Evolutionary conservation across 805 yeast genomes (phyloP).

Genomic region (Candida ficus): DNA sequence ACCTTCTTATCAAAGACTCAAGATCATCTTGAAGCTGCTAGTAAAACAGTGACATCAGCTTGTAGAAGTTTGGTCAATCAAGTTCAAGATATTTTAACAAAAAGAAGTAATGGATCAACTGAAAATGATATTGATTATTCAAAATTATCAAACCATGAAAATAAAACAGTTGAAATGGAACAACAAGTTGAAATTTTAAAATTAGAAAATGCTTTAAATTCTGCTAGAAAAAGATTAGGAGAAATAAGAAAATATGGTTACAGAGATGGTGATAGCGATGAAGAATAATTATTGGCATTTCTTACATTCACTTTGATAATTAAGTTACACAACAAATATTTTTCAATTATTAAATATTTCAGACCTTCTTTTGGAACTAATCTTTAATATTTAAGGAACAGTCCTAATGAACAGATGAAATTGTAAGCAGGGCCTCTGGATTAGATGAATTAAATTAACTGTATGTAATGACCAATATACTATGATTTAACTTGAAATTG

Average conservation of each 20-base stretch:
- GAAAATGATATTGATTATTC: conserved; percentile 57
- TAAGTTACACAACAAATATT: too few relatives aligned
- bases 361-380: too few relatives aligned
- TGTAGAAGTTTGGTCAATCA: conserved; percentile 67
- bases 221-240: conserved; percentile 77
- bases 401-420: too few relatives aligned
- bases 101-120: conserved; percentile 24
- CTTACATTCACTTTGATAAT: too few relatives aligned
- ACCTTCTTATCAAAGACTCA: conserved; percentile 72
- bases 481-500: too few relatives aligned
- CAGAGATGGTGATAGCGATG: conserved; percentile 56
- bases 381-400: too few relatives aligned
- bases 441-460: too few relatives aligned
- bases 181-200: conserved; percentile 88
- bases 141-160: conserved; percentile 67
- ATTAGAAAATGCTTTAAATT: conserved; percentile 63
- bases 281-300: conserved; percentile 25
- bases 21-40: conserved; percentile 63
- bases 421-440: too few relatives aligned
- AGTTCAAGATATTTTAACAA: conserved; percentile 56
- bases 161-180: conserved; percentile 84
- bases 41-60: conserved; percentile 66
- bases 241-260: conserved; percentile 81
- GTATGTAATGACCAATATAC: too few relatives aligned
- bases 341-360: too few relatives aligned